A percentile compares a stretch with the other conserved stretches of the same genome.
Conservation (phyloP, 345 rosid genomes). For the Chamaenerion angustifolium region DNA sequence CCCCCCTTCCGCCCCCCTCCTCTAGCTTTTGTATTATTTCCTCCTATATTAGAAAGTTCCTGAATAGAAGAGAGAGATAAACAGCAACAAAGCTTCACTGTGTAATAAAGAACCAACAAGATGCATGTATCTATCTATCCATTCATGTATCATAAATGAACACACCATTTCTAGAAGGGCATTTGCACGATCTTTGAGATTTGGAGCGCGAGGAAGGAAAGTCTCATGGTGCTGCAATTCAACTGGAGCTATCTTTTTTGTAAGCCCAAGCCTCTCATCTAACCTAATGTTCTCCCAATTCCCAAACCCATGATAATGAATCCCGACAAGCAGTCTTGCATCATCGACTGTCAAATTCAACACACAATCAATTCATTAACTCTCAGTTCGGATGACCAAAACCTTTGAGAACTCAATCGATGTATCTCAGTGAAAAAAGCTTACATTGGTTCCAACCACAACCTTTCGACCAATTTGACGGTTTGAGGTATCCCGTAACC, state of each 20-base stretch:
- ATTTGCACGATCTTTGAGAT: constrained; percentile 92
- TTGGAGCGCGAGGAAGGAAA: constrained; percentile 96
- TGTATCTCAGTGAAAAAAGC: too few relatives aligned
- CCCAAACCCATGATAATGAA: constrained; percentile 85
- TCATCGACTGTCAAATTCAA: constrained; percentile 57
- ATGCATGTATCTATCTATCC: too few relatives aligned
- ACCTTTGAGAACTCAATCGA: too few relatives aligned
- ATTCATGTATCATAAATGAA: not conserved
- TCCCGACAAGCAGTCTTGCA: constrained; percentile 95
- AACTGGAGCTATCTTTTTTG: constrained; percentile 92
- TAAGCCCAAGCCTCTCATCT: constrained; percentile 86
- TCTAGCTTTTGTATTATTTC: constrained; percentile 51
- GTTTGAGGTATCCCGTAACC: constrained; percentile 71
- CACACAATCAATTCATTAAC: not conserved
- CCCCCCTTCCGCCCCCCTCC: constrained; percentile 45
- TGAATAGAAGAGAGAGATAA: constrained; percentile 8
- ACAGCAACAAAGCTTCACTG: too few relatives aligned
- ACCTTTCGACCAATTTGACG: constrained; percentile 99
- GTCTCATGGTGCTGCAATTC: constrained; percentile 99
- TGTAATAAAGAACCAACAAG: too few relatives aligned
- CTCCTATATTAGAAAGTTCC: constrained; percentile 81
- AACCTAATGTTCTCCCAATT: constrained; percentile 96
- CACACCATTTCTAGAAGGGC: constrained; percentile 82
- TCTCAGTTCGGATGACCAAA: not conserved
- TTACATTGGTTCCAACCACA: constrained; percentile 98